Evolutionary conservation across 2,329 filamentous ascomycete species (phyloP).

Genomic region (Hypomyces rosellus): DNA sequence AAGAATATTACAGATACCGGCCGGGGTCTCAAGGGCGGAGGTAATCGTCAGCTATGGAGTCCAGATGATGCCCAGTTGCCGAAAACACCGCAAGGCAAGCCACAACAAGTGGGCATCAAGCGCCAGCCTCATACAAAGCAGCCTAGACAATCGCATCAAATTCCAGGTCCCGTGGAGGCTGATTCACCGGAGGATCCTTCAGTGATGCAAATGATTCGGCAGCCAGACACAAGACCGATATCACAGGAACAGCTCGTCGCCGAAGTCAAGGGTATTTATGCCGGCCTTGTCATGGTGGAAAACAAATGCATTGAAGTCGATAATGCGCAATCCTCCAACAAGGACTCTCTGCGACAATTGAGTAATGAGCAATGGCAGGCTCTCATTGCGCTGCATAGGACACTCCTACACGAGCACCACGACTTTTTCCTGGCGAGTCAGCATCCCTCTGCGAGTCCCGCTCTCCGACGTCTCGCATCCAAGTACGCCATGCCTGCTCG

Average conservation of each 20-base stretch:
- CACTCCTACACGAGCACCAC: constrained; percentile 73
- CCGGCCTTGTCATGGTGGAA: constrained; percentile 79
- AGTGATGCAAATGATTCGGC: constrained; percentile 12
- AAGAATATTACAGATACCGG: constrained; percentile 18
- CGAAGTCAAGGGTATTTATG: constrained; percentile 80
- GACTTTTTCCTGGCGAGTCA: constrained; percentile 84
- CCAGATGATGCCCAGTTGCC: constrained; percentile 18
- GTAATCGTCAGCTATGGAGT: constrained; percentile 23
- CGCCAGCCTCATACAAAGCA: constrained; percentile 7
- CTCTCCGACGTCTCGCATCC: constrained; percentile 60
- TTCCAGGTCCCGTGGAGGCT: not conserved
- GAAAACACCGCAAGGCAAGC: constrained; percentile 7
- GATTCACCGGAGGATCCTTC: constrained; percentile 8
- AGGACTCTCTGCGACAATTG: constrained; percentile 36
- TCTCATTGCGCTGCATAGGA: constrained; percentile 74
- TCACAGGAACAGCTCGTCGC: constrained; percentile 71
- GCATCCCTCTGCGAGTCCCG: constrained; percentile 68
- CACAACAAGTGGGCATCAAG: not conserved
- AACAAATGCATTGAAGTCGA: constrained; percentile 82
- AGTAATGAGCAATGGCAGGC: constrained; percentile 75
- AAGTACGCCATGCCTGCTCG: constrained; percentile 89
- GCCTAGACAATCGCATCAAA: not conserved
- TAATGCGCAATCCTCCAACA: constrained; percentile 47
- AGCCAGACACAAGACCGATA: constrained; percentile 62
- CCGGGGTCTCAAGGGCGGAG: constrained; percentile 18